phyloP scores from a whole-genome alignment of 1,139 yeast genomes.

The Zhuliangozyma parablackwelliae region DNA sequence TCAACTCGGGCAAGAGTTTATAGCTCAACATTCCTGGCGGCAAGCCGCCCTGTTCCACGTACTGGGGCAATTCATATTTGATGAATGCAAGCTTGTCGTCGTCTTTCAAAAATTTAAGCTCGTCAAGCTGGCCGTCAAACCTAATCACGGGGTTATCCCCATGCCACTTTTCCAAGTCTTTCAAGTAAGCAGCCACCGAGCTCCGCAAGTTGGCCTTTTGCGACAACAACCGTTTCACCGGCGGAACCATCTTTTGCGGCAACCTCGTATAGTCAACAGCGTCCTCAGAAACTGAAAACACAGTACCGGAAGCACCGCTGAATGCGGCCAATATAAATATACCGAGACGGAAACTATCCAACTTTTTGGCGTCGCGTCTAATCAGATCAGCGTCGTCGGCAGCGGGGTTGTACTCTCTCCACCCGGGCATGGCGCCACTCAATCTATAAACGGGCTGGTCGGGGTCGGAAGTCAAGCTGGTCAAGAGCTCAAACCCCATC shows the following conservation, averaged over 20 bases:
- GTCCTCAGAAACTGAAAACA: background rate
- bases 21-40: conserved; percentile 63
- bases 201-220: conserved; percentile 33
- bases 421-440: conserved; percentile 8
- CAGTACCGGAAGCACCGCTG: conserved; percentile 15
- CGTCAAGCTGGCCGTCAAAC: conserved; percentile 47
- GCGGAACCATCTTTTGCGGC: conserved; percentile 5
- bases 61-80: conserved; percentile 47
- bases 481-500: conserved; percentile 75
- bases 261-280: conserved; percentile 1
- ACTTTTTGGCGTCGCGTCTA: conserved; percentile 43
- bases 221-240: conserved; percentile 5
- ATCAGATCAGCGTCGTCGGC: conserved; percentile 6
- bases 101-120: conserved; percentile 38
- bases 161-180: conserved; percentile 39
- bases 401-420: conserved; percentile 2
- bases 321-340: conserved; percentile 46
- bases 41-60: conserved; percentile 20
- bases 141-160: conserved; percentile 40
- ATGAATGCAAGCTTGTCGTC: conserved; percentile 45
- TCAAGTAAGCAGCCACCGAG: conserved; percentile 46
- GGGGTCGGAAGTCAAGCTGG: conserved; percentile 47
- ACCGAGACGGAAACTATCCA: conserved; percentile 67
- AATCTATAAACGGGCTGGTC: conserved; percentile 43
- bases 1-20: conserved; percentile 65